Evolutionary conservation across 106 monocot genomes (phyloP).

Genomic region (Hemerocallis citrina): DNA sequence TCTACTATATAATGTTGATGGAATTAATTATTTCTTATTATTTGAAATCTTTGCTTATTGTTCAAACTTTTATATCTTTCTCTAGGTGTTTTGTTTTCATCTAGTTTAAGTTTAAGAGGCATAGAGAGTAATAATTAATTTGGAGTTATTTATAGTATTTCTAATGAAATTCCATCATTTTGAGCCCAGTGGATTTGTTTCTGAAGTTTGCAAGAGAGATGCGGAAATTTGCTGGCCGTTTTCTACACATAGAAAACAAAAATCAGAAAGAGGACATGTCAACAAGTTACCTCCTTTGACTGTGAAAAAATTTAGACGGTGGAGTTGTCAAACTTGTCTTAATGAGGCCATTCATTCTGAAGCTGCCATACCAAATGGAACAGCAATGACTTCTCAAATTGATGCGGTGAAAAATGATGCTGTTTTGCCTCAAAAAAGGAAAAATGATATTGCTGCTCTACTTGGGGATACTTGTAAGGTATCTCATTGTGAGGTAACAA

Average conservation of each 20-base stretch:
- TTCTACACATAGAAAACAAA: slow-evolving; percentile 2
- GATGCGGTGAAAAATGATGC: slow-evolving; percentile 8
- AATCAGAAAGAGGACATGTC: slow-evolving; percentile 9
- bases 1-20: no score
- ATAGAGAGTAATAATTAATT: not conserved
- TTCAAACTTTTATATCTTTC: not conserved
- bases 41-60: not conserved
- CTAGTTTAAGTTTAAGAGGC: not conserved
- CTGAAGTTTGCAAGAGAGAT: slow-evolving; percentile 42
- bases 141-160: not conserved
- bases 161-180: slow-evolving; percentile 5
- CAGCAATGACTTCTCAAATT: slow-evolving; percentile 2
- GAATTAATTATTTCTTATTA: not conserved
- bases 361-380: slow-evolving; percentile 10
- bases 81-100: not conserved
- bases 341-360: slow-evolving; percentile 10
- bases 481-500: slow-evolving; percentile 5
- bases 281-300: slow-evolving; percentile 32
- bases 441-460: no score
- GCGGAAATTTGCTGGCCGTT: slow-evolving; percentile 50
- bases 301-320: slow-evolving; percentile 54
- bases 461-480: slow-evolving; percentile 8
- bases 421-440: no score
- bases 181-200: slow-evolving; percentile 47
- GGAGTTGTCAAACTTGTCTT: slow-evolving; percentile 65